Evolutionary conservation across 345 rosid genomes (phyloP), one percentile per base, ranked within the genome.

Genomic region (Orychophragmus violaceus): DNA sequence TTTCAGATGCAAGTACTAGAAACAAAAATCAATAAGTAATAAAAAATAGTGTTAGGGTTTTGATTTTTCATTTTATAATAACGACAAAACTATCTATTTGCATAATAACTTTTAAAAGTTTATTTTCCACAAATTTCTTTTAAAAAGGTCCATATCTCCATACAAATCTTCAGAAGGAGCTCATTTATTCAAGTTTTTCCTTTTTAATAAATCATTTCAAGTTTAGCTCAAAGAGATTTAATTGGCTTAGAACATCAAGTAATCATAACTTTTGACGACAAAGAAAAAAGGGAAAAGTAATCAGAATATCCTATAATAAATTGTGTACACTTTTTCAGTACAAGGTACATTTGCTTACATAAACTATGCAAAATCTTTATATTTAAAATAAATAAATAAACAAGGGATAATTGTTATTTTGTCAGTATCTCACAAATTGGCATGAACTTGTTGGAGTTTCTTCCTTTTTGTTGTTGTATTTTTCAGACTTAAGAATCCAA

Each of bases 401-500:
- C 2, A 22, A 32, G 14, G 27, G 39, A 44, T 21, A 21, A 39
- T 19, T 28, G 27, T 42, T 62, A 9, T 18, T 54, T 71, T 71
- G 65, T 56, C 59, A 35, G 25, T 64, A 29, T 49, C 35, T 57
- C 12, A 28, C 25, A 57, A 57, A 57, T 25, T 36, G 51, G 25
- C 50, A 56, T 22, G 59, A 63, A 56, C 35, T 49, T 27, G 59
- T 48, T 63, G 30, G 58, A 9, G 9, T 46, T 45, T 63, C 1
- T 19, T 64, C 59, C 8, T 27, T 56, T 36, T 46, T 37, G 46
- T 23, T 35, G 35, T 46, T 64, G 64, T 62, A 16, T 39, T 61
- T 33, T 19, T 16, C 27, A 35, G 8, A 27, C 12, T n/a, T 2
- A 44, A 54, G 49, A 18, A 42, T 22, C 63, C 17, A 62, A 56